Evolutionary conservation across 129 eudicot genomes (phyloP), one percentile per base, ranked within the genome.

Genomic region (Erigeron canadensis): DNA sequence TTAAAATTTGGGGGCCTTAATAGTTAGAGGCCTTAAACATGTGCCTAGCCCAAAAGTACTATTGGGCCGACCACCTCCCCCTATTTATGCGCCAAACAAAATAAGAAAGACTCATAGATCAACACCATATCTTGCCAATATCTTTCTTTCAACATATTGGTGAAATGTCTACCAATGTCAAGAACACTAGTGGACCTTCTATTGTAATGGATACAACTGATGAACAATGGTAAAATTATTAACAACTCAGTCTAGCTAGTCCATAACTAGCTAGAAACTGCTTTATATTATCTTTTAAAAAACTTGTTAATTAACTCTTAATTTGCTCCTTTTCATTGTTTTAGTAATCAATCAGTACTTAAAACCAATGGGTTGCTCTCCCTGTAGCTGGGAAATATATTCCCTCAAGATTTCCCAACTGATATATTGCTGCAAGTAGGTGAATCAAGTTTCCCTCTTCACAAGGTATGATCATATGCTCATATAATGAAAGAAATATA

Each of bases 381-480:
- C n/a, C n/a, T n/a, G n/a, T n/a, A n/a, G n/a, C n/a, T n/a, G n/a
- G n/a, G n/a, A n/a, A 84, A 2, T 15, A 51, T 86, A 13, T 84
- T 82, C 78, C 82, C 88, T 68, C 84, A 88, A 75, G 86, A 82
- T 38, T 82, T 91, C 62, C 96, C 97, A 42, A 65, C 90, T 66
- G 96, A 88, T 61, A 72, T 91, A 64, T 47, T 82, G 10, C 81
- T 91, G 60, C 80, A 75, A 64, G 96, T 91, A 13, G 90, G 96
- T 34, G 93, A 77, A 76, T 82, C 86, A 59, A 76, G 47, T 7
- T 86, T 91, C 67, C 74, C 87, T 47, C 96, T 91, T 83, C 96
- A 91, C 70, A 91, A 91, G 97, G 97, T 91, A 81, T 34, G 63
- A 19, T 48, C 73, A 75, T 17, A 47, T 28, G 34, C 34, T 28